Percentiles rank a stretch among this genome's conserved stretches.
phyloP scores from a whole-genome alignment of 2,329 filamentous ascomycete genomes.

The Beauveria sp. region DNA sequence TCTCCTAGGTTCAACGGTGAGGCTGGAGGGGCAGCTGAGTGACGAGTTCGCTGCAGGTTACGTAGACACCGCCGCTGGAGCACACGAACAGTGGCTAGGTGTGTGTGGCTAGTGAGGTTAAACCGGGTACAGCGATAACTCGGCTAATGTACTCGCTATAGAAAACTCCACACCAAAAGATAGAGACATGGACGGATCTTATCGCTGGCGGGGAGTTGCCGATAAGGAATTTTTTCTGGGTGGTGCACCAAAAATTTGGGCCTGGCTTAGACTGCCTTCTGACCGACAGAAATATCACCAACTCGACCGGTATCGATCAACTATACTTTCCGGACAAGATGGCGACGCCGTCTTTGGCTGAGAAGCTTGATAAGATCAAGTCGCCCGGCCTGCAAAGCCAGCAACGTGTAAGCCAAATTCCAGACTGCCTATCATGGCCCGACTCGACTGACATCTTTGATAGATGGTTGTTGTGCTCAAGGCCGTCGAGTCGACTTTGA shows the following conservation, averaged over 20 bases:
- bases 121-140: constrained; percentile 25
- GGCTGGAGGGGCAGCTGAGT: constrained; percentile 22
- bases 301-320: background rate
- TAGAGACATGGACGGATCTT: constrained; percentile 10
- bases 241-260: constrained; percentile 13
- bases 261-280: background rate
- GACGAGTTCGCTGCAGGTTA: constrained; percentile 12
- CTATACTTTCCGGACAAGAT: constrained; percentile 28
- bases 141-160: constrained; percentile 3
- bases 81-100: background rate
- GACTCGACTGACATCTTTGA: constrained; percentile 9
- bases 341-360: constrained; percentile 55
- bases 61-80: background rate
- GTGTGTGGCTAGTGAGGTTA: constrained; percentile 1
- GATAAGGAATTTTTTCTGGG: constrained; percentile 19
- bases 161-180: background rate
- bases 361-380: constrained; percentile 95
- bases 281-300: constrained; percentile 1
- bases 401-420: constrained; percentile 63
- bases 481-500: constrained; percentile 87
- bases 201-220: constrained; percentile 14
- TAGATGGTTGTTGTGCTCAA: constrained; percentile 64
- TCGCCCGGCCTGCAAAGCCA: constrained; percentile 94
- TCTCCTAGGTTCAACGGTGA: constrained; percentile 14
- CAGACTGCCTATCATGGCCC: background rate